Conservation (phyloP, 2,329 filamentous ascomycete genomes). For the Gyromitra esculenta region DNA sequence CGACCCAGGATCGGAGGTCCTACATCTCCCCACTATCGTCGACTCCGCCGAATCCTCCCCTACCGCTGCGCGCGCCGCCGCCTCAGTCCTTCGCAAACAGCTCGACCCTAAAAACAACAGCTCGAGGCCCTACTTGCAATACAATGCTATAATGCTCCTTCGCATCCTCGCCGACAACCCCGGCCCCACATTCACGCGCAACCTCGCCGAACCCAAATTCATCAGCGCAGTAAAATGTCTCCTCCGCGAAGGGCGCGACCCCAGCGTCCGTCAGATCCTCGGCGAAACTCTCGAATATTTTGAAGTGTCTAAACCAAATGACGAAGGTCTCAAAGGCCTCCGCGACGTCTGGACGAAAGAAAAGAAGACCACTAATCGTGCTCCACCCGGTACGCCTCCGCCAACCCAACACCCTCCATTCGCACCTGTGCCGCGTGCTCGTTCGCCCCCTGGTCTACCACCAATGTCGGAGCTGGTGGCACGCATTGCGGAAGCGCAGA, state of each 20-base stretch:
- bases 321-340: slow-evolving; percentile 71
- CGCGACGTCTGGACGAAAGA: slow-evolving; percentile 56
- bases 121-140: slow-evolving; percentile 76
- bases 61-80: slow-evolving; percentile 81
- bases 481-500: slow-evolving; percentile 87
- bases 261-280: slow-evolving; percentile 82
- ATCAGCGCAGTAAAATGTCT: slow-evolving; percentile 78
- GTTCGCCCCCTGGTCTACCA: slow-evolving; percentile 63
- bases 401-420: not conserved
- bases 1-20: slow-evolving; percentile 81
- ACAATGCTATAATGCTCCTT: slow-evolving; percentile 95
- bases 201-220: slow-evolving; percentile 82
- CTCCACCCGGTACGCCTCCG: not conserved
- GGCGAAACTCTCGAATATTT: slow-evolving; percentile 86
- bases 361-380: slow-evolving; percentile 44
- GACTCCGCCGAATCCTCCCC: slow-evolving; percentile 94
- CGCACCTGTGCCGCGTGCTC: not conserved
- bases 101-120: slow-evolving; percentile 64
- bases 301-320: slow-evolving; percentile 67
- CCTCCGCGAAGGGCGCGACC: slow-evolving; percentile 75
- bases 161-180: slow-evolving; percentile 94
- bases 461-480: slow-evolving; percentile 79
- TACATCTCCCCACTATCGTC: slow-evolving; percentile 91
- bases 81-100: slow-evolving; percentile 81
- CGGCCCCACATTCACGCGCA: slow-evolving; percentile 86